Percentiles rank a stretch among this genome's conserved stretches.
phyloP scores from a whole-genome alignment of 495 filamentous ascomycete species.

The Tuber brumale region DNA sequence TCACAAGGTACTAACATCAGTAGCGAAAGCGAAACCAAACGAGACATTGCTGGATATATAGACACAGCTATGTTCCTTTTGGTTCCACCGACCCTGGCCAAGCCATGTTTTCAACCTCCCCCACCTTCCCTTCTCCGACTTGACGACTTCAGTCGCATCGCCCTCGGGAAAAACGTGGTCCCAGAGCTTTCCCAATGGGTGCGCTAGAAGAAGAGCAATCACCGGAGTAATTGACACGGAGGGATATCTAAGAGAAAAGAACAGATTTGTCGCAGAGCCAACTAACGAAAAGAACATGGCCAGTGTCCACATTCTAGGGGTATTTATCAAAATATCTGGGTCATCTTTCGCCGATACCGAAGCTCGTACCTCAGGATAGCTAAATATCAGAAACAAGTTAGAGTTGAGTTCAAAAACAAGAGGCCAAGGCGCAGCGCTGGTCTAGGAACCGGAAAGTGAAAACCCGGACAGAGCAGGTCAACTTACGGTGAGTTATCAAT shows the following conservation, averaged over 20 bases:
- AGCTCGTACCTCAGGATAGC: constrained; percentile 67
- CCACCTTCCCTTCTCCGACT: constrained; percentile 36
- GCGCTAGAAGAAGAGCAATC: constrained; percentile 73
- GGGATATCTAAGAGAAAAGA: constrained; percentile 77
- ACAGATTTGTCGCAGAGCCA: constrained; percentile 75
- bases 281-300: constrained; percentile 71
- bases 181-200: constrained; percentile 73
- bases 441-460: not conserved
- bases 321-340: constrained; percentile 68
- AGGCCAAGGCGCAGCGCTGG: not conserved
- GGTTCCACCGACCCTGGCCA: constrained; percentile 73
- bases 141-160: not conserved
- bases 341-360: constrained; percentile 70
- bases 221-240: constrained; percentile 80
- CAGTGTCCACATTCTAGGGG: constrained; percentile 77
- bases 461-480: not conserved
- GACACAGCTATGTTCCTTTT: constrained; percentile 79
- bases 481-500: constrained; percentile 56
- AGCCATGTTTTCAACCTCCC: constrained; percentile 61
- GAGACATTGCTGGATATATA: constrained; percentile 86
- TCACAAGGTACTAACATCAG: constrained; percentile 50
- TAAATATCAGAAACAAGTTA: constrained; percentile 11
- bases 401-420: not conserved
- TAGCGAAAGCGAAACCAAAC: constrained; percentile 83
- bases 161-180: constrained; percentile 52